Evolutionary conservation across 805 yeast genomes (phyloP), one percentile per base, ranked within the genome.

Genomic region (Cyberlindnera maclurae): DNA sequence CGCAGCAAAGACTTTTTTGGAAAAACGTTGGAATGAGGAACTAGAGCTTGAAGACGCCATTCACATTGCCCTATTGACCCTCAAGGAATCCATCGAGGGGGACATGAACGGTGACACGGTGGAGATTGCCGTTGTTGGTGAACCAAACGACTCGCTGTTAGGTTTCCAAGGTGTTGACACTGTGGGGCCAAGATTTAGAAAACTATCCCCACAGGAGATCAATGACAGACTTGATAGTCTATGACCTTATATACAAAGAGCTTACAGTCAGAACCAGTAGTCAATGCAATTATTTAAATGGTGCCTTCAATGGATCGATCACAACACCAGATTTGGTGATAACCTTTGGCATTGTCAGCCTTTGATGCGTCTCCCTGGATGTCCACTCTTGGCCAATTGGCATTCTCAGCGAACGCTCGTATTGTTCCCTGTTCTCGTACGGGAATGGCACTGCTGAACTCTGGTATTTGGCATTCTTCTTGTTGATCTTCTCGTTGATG

Each of bases 351-450:
- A 84, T 88, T 36, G 93, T 86, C 50, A 86, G 67, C 57, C 77
- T 77, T 66, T 88, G 95, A 66, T 84, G 93, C 4, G 95, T 78
- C 39, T 78, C 82, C 56, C 86, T 78, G 6, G 95, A 76, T 8
- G 90, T 79, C 97, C 97, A 93, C 63, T 93, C 96, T 60, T 85
- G 94, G 18, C 97, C 97, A 44, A 93, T 68, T n/a, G 97, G 97
- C 87, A 87, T 82, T 57, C 95, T 75, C 54, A 93, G 68, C 5
- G 95, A 79, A 57, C 96, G 76, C 62, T 93, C 98, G 60, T 93
- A 93, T 63, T 93, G 97, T 58, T 88, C 97, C 58, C 81, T 73
- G 43, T 81, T 82, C 64, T 93, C 97, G 60, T 73, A 93, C 43
- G 97, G 97, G 73, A 80, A 90, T 20, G 97, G 97, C 34, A 93